These are phyloP conservation scores for Calonectria pseudoturangicola DNA, from an alignment of 2,329 filamentous ascomycete genomes.

Conservation along the genomic window DNA sequence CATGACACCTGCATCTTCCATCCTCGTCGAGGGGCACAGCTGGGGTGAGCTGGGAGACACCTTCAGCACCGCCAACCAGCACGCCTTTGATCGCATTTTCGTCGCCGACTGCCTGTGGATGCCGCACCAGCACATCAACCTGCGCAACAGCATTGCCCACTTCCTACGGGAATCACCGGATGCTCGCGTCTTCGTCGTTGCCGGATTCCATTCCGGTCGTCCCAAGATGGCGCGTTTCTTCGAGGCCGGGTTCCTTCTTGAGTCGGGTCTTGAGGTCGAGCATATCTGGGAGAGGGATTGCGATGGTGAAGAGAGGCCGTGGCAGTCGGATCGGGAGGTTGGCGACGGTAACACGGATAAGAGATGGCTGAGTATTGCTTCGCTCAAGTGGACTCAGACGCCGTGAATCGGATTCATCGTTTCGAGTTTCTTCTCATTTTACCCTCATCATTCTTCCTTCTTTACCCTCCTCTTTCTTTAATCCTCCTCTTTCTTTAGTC, in stretches of 20 bases:
- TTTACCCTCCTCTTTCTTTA: too few species aligned
- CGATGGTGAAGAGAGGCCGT: constrained; percentile 76
- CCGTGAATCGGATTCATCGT: constrained; percentile 37
- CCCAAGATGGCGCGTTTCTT: constrained; percentile 81
- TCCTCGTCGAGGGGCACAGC: constrained; percentile 75
- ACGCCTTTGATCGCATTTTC: constrained; percentile 77
- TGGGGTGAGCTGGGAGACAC: constrained; percentile 75
- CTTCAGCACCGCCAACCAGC: constrained; percentile 53
- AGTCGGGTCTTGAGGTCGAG: constrained; percentile 75
- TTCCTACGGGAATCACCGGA: constrained; percentile 69
- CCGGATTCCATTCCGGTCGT: constrained; percentile 83
- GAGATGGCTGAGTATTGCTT: constrained; percentile 80
- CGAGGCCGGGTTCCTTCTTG: constrained; percentile 64
- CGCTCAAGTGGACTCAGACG: constrained; percentile 64
- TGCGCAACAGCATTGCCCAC: constrained; percentile 76
- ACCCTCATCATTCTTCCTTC: too few species aligned
- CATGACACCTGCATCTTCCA: constrained; percentile 40
- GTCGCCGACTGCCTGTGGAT: constrained; percentile 86
- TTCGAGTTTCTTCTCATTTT: neutral
- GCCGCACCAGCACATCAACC: constrained; percentile 81
- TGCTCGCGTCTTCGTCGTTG: constrained; percentile 78
- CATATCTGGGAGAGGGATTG: constrained; percentile 82
- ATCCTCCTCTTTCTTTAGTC: neutral
- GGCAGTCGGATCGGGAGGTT: constrained; percentile 74
- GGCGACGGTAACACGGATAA: constrained; percentile 80